Evolutionary conservation across 1,284 basidiomycete species (phyloP), one percentile per base, ranked within the genome.

Genomic region (Hortiboletus rubellus): DNA sequence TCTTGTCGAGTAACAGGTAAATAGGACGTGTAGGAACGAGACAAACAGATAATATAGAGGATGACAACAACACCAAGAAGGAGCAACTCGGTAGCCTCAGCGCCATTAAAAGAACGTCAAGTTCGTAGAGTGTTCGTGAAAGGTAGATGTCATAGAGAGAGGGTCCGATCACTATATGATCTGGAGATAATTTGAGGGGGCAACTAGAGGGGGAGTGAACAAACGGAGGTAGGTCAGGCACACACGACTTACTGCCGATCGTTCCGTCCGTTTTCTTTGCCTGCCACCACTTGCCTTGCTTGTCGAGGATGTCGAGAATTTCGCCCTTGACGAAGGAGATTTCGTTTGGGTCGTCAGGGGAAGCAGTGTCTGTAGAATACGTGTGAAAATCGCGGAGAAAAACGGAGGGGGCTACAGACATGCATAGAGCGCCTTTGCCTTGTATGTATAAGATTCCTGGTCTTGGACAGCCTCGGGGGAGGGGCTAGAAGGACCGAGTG

Each of bases 251-350:
- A 91, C 89, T 94, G 78, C 96, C 89, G 63, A 86, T 78, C 58
- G 84, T 77, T 50, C 95, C 96, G 68, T 93, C 89, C 15, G 82
- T 72, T 73, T 92, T 98, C 68, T 81, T 87, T 46, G 94, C 94
- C 73, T 96, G 94, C 93, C 93, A 98, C 93, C 93, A 96, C 74
- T 95, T 95, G 52, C 93, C 94, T 65, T 88, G 84, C 73, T 93
- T 96, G 76, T 99, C 97, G 52, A 96, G 76, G 61, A 99, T 92
- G 58, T 98, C 95, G 62, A 99, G 83, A 43, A 95, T 82, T 71
- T 99, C 96, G 52, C 94, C 94, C 74, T 98, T 98, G 55, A 79
- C 72, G 74, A 99, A 98, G 46, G 92, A 92, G 50, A 99, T 92
- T 76, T 99, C 97, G 69, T 94, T 97, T 10, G 96, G 93, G 74